Evolutionary conservation across 208 protist genomes (phyloP), one percentile per base, ranked within the genome.

Genomic region (Plasmodiophora brassicae): DNA sequence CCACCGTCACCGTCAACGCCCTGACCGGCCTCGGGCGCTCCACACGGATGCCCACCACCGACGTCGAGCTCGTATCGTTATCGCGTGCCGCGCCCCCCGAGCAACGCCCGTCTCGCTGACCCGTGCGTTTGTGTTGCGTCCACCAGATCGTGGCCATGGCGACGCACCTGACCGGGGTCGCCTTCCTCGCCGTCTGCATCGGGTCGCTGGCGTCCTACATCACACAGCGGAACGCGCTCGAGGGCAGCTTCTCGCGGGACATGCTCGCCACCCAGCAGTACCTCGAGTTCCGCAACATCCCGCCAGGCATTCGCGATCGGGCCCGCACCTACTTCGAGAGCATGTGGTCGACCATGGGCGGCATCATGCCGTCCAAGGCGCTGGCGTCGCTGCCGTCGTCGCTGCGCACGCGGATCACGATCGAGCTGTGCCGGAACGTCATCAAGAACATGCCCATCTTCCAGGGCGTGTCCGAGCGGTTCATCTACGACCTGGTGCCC

Each of bases 371-470:
- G n/a, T 5, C 32, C 10, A 32, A 78, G 41, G 65, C 65, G 14
- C n/a, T 78, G 65, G 10, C 5, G 5, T n/a, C 65, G 65, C 41
- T 78, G n/a, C 65, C 65, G 65, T 78, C 65, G 5, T 78, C 65
- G n/a, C 41, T 78, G n/a, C 65, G 65, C 14, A 78, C 65, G 14
- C 32, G 41, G 65, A 78, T 78, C 65, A 78, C 41, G 65, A 78
- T 78, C 65, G 65, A 78, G n/a, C 65, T 78, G n/a, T 78, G 65
- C n/a, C 65, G 65, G 5, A 78, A 78, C n/a, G 65, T 78, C 32
- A 78, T 78, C 65, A 78, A 78, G 65, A 78, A 78, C 65, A 78
- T 78, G 65, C 65, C 65, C 14, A 78, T 78, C 32, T 78, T 78
- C 65, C 65, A 78, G n/a, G 65, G 65, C n/a, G 65, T 78, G 20